Conservation (phyloP, 148 eudicot species). For the Hydrangea macrophylla region DNA sequence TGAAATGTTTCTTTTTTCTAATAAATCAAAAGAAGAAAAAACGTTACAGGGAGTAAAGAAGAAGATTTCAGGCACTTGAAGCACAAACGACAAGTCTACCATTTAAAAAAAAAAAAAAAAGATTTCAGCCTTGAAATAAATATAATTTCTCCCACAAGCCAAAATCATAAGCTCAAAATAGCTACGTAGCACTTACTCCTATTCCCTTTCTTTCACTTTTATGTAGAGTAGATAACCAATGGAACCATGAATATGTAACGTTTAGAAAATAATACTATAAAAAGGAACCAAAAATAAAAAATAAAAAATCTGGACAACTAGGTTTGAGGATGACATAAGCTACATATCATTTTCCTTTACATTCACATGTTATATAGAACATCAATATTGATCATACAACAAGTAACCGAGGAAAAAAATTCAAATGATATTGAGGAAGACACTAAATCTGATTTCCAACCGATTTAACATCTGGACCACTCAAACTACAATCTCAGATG, state of each 20-base stretch:
- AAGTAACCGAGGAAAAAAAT: neutral
- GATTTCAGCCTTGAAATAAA: neutral
- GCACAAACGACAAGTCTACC: neutral
- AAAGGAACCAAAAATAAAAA: neutral
- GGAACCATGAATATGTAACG: too few species aligned
- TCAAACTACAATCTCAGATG: neutral
- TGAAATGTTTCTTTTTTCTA: neutral
- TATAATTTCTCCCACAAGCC: neutral
- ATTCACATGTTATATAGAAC: neutral
- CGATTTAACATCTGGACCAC: neutral
- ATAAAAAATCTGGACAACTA: neutral
- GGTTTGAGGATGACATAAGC: neutral
- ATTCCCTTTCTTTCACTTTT: neutral
- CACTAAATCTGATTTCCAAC: neutral
- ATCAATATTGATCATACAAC: too few species aligned
- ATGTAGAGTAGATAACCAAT: too few species aligned
- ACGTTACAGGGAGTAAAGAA: neutral
- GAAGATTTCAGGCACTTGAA: neutral
- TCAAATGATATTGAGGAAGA: neutral
- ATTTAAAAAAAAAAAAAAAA: neutral
- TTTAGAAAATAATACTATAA: too few species aligned
- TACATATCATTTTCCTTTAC: neutral
- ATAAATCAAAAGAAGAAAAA: neutral
- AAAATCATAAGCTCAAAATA: neutral
- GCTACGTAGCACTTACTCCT: neutral